Conservation (phyloP, 257 asterid genomes). For the Penstemon barbatus region DNA sequence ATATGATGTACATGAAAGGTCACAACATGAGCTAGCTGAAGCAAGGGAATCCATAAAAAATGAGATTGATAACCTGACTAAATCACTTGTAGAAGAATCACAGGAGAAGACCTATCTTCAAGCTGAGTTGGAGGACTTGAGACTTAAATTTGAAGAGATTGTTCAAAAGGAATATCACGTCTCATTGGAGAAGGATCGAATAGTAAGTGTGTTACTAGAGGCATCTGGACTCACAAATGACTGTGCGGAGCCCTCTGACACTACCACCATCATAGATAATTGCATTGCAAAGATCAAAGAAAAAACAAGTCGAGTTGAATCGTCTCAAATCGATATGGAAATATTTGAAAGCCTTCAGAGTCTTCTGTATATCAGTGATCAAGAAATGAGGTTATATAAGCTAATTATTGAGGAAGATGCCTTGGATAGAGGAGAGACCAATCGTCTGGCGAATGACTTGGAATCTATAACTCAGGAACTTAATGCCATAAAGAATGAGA, state of each 20-base stretch:
- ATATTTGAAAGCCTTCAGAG: slow-evolving; percentile 53
- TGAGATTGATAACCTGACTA: slow-evolving; percentile 56
- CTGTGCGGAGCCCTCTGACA: slow-evolving; percentile 44
- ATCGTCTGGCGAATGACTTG: slow-evolving; percentile 52
- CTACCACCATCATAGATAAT: slow-evolving; percentile 41
- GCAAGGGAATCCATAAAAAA: slow-evolving; percentile 50
- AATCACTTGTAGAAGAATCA: slow-evolving; percentile 59
- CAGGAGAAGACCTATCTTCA: slow-evolving; percentile 65
- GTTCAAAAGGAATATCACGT: slow-evolving; percentile 43
- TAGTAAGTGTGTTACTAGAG: slow-evolving; percentile 56
- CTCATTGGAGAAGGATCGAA: slow-evolving; percentile 56
- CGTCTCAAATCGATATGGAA: slow-evolving; percentile 47
- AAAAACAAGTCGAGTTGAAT: slow-evolving; percentile 38
- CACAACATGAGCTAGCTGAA: slow-evolving; percentile 52
- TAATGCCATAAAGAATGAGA: slow-evolving; percentile 52
- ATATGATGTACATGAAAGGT: slow-evolving; percentile 44
- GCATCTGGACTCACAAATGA: slow-evolving; percentile 63
- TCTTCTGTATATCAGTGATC: slow-evolving; percentile 64
- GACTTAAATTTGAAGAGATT: slow-evolving; percentile 45
- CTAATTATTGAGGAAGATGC: slow-evolving; percentile 63
- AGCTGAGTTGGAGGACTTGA: slow-evolving; percentile 51
- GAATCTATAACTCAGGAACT: slow-evolving; percentile 49
- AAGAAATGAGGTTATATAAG: slow-evolving; percentile 58
- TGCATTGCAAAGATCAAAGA: slow-evolving; percentile 70
- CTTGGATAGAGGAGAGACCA: slow-evolving; percentile 42